Conservation (phyloP, 2,329 filamentous ascomycete genomes). For the Elsinoe arachidis region DNA sequence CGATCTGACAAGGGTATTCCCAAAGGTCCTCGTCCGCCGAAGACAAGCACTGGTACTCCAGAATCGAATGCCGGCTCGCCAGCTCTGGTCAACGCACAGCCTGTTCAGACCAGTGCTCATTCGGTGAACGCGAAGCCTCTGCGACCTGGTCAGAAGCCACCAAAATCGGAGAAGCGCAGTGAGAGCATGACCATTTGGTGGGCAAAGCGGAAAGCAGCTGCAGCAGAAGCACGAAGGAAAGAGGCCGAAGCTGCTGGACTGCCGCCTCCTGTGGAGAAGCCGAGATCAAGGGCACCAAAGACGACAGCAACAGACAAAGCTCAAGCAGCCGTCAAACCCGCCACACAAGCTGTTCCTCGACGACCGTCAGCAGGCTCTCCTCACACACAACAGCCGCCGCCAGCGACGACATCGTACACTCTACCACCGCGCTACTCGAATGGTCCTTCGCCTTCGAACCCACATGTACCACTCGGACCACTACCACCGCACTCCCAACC, state of each 20-base stretch:
- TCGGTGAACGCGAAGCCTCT: neutral
- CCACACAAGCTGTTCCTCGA: neutral
- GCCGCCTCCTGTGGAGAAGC: neutral
- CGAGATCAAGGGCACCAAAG: neutral
- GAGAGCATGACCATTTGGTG: conserved; percentile 40
- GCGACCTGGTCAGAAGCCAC: conserved; percentile 19
- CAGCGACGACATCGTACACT: neutral
- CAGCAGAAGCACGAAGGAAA: conserved; percentile 15
- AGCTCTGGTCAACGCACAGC: neutral
- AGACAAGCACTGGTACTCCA: conserved; percentile 11
- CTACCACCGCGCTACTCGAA: neutral
- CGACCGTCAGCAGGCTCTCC: conserved; percentile 1
- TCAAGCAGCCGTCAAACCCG: neutral
- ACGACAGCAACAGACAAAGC: neutral
- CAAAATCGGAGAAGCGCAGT: conserved; percentile 37
- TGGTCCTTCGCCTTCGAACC: neutral
- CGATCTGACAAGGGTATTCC: conserved; percentile 42
- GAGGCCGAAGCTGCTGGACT: conserved; percentile 10
- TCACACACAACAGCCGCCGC: neutral
- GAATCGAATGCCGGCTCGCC: neutral
- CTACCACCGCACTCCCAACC: neutral
- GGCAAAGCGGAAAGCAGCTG: conserved; percentile 34
- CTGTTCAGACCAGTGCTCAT: neutral
- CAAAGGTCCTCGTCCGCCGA: conserved; percentile 36
- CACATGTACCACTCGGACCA: neutral